Percentiles rank a stretch among this genome's conserved stretches.
phyloP scores from a whole-genome alignment of 768 basidiomycete species.

The Crepidotus variabilis region DNA sequence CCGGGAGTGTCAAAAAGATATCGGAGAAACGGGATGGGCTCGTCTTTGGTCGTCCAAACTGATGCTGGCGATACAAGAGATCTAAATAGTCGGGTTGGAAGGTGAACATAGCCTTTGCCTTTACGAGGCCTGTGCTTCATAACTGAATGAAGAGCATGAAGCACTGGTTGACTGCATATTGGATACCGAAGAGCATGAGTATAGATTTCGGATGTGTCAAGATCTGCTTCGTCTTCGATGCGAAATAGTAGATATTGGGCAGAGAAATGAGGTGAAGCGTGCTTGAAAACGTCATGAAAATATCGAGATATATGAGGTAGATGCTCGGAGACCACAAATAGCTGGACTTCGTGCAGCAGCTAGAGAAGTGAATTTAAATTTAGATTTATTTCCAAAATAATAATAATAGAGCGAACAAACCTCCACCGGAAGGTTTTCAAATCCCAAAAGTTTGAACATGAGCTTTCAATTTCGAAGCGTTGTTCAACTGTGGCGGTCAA shows the following conservation, averaged over 20 bases:
- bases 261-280: slow-evolving; percentile 52
- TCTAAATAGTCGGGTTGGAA: slow-evolving; percentile 71
- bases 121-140: slow-evolving; percentile 6
- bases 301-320: slow-evolving; percentile 58
- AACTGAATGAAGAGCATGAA: slow-evolving; percentile 37
- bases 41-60: slow-evolving; percentile 45
- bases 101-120: slow-evolving; percentile 25
- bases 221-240: slow-evolving; percentile 13
- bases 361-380: slow-evolving; percentile 25
- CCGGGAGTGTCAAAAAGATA: slow-evolving; percentile 45
- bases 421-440: slow-evolving; percentile 39
- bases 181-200: slow-evolving; percentile 59
- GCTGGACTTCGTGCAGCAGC: slow-evolving; percentile 79
- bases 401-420: no score
- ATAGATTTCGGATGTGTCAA: slow-evolving; percentile 26
- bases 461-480: neutral
- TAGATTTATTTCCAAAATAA: neutral
- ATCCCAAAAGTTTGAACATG: slow-evolving; percentile 1
- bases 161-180: slow-evolving; percentile 51
- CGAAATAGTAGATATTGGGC: slow-evolving; percentile 61
- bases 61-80: slow-evolving; percentile 30
- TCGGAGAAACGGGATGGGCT: slow-evolving; percentile 62
- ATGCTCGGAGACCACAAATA: slow-evolving; percentile 58
- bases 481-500: no score
- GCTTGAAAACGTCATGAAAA: slow-evolving; percentile 50